Base-by-base conservation (phyloP, 202 grass and related monocot species). In the Zizania palustris region DNA sequence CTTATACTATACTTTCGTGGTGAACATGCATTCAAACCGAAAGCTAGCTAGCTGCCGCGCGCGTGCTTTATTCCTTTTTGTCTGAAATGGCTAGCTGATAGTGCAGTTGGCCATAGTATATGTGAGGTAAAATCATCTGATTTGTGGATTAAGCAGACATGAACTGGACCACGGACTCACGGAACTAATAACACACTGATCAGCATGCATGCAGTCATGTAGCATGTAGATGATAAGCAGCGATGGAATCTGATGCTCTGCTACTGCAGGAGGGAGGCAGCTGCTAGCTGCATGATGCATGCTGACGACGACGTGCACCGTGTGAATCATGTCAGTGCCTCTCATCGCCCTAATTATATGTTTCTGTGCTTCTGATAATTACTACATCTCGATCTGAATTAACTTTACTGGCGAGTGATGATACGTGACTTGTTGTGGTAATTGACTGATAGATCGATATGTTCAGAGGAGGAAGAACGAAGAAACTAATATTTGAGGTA, bases 21-120 rank as follows among this genome's bases (percentile, higher is more conserved):
- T 28, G 2, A 28, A 28, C 28, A 28, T 28, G n/a, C n/a, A n/a
- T n/a, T n/a, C 28, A 0, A 28, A 39, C 57, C 38, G 11, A 71
- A 64, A 55, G 65, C 59, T 65, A 55, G 65, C 59, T 65, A 62
- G 58, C 53, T 68, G 79, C 66, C 73, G 62, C 1, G 60, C 1
- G 60, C 16, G 49, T 43, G 60, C 66, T 76, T 81, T 81, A 7
- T 44, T 39, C 67, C 43, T 28, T 35, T 0, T 35, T 0, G 0
- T 20, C 44, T 7, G 75, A 11, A 22, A 21, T 58, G 9, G 18
- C 51, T 55, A 55, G 51, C n/a, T 20, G 45, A 60, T 16, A 69
- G 13, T 38, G 60, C 21, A 18, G 9, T 6, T 14, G 35, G 13
- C 34, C 13, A 4, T 55, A 3, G 51, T 72, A 42, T 66, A 35